Percentiles rank a stretch among this genome's conserved stretches.
Evolutionary conservation across 768 basidiomycete genomes (phyloP).

Genomic region (Suillus subluteus): DNA sequence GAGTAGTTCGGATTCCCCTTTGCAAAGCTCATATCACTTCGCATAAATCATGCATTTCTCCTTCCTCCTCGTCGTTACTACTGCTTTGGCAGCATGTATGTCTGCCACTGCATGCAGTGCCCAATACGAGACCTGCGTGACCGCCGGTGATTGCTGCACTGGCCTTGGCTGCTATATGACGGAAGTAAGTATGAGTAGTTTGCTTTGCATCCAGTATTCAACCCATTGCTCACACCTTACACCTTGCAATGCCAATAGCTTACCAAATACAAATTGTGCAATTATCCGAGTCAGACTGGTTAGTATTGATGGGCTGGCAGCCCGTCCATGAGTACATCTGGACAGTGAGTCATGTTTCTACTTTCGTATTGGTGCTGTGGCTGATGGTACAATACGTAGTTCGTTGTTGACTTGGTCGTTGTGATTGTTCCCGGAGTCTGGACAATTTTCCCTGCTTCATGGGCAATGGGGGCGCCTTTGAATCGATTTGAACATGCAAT

Average conservation of each 20-base stretch:
- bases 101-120: not conserved
- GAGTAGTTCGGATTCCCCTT: not conserved
- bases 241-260: not conserved
- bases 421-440: not conserved
- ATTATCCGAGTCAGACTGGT: not conserved
- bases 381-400: not conserved
- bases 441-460: not conserved
- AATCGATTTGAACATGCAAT: not conserved
- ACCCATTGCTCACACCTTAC: not conserved
- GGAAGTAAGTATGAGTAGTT: not conserved
- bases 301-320: not conserved
- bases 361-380: not conserved
- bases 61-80: not conserved
- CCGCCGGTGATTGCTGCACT: not conserved
- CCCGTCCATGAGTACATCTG: not conserved
- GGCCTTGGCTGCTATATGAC: not conserved
- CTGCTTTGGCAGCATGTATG: not conserved
- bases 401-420: not conserved
- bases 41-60: not conserved
- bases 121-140: too few species aligned
- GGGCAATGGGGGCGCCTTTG: not conserved
- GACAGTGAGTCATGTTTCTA: not conserved
- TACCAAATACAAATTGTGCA: not conserved
- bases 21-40: not conserved
- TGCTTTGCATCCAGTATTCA: not conserved